Evolutionary conservation across 352 stramenopile genomes (phyloP), one percentile per base, ranked within the genome.

Genomic region (Phytophthora syringae): DNA sequence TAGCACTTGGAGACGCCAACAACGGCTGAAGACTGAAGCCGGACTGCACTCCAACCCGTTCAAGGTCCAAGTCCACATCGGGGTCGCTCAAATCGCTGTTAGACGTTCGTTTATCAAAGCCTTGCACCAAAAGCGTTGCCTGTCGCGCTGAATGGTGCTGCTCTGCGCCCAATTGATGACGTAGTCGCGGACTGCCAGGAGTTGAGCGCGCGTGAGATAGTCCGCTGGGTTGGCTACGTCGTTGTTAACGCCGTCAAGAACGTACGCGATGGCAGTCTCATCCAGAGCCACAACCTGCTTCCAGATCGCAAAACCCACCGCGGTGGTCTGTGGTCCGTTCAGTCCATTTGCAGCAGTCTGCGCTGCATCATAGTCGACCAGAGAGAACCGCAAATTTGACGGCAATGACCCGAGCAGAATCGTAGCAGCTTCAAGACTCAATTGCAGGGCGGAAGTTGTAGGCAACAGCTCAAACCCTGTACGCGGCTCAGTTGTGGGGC

Each of bases 211-310:
- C 1, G 85, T 93, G 47, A 93, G 30, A 39, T 73, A 91, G 62
- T 93, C 78, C 37, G n/a, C 5, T 13, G 37, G 3, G 37, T 22
- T 43, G 20, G 77, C 85, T 3, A 93, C 74, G 24, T 93, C 85
- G 30, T 83, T 79, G 52, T 92, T 92, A 2, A 93, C 80, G 0
- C 81, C 74, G 1, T 78, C 60, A 1, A 93, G 66, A 0, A 90
- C 63, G 36, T 80, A 83, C 0, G 21, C 25, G 27, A 93, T 90
- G 7, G 85, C 79, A 0, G 67, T 70, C 57, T 86, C 76, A 22
- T 93, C 79, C 47, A 92, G 72, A 4, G 76, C 76, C 37, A 93
- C 82, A 22, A 91, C 76, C 49, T 88, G 77, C 22, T 92, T 92
- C 85, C 85, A 93, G 43, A 93, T 88, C 20, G 66, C 82, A 52